Evolutionary conservation across 179 eudicot genomes (phyloP).

Genomic region (Pouteria campechiana): DNA sequence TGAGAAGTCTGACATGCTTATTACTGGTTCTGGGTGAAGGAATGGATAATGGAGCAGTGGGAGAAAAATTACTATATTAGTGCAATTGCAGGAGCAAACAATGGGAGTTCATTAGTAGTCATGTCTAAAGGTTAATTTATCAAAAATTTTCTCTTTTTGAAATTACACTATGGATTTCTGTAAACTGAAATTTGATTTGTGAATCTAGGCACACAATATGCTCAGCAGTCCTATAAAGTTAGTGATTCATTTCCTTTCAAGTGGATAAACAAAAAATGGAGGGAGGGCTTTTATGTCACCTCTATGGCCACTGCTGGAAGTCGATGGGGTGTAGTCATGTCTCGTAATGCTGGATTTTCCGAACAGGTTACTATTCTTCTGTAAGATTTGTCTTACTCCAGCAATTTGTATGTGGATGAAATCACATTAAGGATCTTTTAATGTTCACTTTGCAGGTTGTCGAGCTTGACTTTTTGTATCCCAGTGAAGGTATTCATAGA

Average conservation of each 20-base stretch:
- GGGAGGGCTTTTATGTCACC: slow-evolving; percentile 80
- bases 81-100: slow-evolving; percentile 68
- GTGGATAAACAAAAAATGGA: slow-evolving; percentile 96
- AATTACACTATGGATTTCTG: background rate
- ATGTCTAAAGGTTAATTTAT: slow-evolving; percentile 74
- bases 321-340: slow-evolving; percentile 93
- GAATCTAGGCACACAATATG: slow-evolving; percentile 56
- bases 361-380: slow-evolving; percentile 79
- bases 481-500: slow-evolving; percentile 89
- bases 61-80: slow-evolving; percentile 74
- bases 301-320: slow-evolving; percentile 91
- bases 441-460: slow-evolving; percentile 44
- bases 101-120: slow-evolving; percentile 75
- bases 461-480: slow-evolving; percentile 85
- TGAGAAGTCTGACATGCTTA: background rate
- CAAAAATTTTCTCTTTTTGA: background rate
- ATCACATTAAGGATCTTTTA: background rate
- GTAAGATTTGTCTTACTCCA: background rate
- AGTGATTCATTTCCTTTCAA: slow-evolving; percentile 88
- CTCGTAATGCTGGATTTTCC: slow-evolving; percentile 76
- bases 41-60: slow-evolving; percentile 96
- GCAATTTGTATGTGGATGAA: background rate
- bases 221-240: slow-evolving; percentile 90
- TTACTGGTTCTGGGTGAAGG: slow-evolving; percentile 41
- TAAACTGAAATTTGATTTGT: background rate